Conservation (phyloP, 2,329 filamentous ascomycete genomes). For the Fusarium sp. region DNA sequence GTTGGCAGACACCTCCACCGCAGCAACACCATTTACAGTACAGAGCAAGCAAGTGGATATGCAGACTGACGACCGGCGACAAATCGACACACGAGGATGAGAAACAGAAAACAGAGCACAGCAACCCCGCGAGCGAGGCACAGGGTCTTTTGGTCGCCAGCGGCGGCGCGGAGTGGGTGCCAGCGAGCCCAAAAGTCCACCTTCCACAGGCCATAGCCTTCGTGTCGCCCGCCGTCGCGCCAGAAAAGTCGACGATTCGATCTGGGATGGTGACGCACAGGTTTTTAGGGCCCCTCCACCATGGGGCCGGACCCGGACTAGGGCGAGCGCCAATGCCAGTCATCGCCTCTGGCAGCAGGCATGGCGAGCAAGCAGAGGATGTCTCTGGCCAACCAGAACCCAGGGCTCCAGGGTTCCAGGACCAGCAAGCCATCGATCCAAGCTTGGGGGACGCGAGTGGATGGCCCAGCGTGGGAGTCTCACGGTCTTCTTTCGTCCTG, state of each 20-base stretch:
- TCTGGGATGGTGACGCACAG: constrained; percentile 45
- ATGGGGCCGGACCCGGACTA: constrained; percentile 40
- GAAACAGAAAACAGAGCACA: constrained; percentile 5
- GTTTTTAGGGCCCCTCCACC: constrained; percentile 40
- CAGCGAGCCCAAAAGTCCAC: constrained; percentile 15
- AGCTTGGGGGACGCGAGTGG: constrained; percentile 11
- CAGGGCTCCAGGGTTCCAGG: not conserved
- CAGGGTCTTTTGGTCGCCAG: constrained; percentile 38
- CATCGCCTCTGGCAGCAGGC: constrained; percentile 42
- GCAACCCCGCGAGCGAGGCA: constrained; percentile 14
- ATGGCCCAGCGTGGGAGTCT: not conserved
- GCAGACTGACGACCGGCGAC: constrained; percentile 14
- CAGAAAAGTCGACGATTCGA: constrained; percentile 40
- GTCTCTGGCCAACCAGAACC: constrained; percentile 12
- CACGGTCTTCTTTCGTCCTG: constrained; percentile 2
- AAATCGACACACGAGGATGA: not conserved
- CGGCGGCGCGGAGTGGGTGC: constrained; percentile 35
- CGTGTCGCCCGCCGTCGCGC: constrained; percentile 9
- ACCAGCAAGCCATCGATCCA: constrained; percentile 26
- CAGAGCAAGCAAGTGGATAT: constrained; percentile 25
- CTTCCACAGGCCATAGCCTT: constrained; percentile 7
- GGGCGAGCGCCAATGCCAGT: constrained; percentile 45
- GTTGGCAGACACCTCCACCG: constrained; percentile 33
- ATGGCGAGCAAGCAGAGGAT: constrained; percentile 22
- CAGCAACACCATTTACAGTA: constrained; percentile 34